These are phyloP conservation scores for Colletotrichum costaricense DNA, from an alignment of 2,329 filamentous ascomycete species.

Conservation along the genomic window DNA sequence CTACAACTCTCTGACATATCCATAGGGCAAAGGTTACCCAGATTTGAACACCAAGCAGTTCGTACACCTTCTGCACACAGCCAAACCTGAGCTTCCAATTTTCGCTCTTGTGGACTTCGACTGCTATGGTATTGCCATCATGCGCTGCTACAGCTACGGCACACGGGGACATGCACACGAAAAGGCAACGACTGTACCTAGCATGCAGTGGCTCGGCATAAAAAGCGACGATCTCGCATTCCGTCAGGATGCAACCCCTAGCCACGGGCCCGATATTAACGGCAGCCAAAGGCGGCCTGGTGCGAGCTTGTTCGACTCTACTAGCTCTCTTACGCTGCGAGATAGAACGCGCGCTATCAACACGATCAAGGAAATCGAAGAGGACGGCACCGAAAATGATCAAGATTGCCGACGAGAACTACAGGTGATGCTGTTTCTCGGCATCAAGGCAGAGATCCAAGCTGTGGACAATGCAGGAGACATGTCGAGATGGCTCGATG, in stretches of 20 bases:
- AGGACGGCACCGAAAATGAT: constrained; percentile 43
- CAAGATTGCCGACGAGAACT: constrained; percentile 65
- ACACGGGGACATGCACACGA: constrained; percentile 74
- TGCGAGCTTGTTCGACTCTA: background rate
- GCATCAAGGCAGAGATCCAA: constrained; percentile 83
- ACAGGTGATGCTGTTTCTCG: constrained; percentile 79
- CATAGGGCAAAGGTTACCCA: constrained; percentile 83
- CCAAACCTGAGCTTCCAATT: constrained; percentile 64
- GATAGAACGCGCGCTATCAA: constrained; percentile 70
- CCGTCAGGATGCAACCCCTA: background rate
- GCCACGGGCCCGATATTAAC: background rate
- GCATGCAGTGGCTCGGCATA: constrained; percentile 74
- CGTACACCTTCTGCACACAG: constrained; percentile 63
- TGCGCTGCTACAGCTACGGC: constrained; percentile 79
- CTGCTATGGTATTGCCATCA: constrained; percentile 79
- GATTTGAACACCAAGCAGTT: constrained; percentile 78
- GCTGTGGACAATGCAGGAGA: constrained; percentile 69
- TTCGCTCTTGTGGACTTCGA: constrained; percentile 79
- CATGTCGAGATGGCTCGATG: constrained; percentile 62
- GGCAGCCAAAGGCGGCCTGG: background rate
- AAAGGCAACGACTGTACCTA: constrained; percentile 58
- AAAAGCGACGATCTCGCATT: constrained; percentile 54
- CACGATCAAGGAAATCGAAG: constrained; percentile 58
- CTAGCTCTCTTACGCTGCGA: constrained; percentile 55
- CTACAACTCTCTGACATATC: constrained; percentile 1